These are phyloP conservation scores for Thuja plicata DNA, from an alignment of 83 land plant species.

Conservation along the genomic window DNA sequence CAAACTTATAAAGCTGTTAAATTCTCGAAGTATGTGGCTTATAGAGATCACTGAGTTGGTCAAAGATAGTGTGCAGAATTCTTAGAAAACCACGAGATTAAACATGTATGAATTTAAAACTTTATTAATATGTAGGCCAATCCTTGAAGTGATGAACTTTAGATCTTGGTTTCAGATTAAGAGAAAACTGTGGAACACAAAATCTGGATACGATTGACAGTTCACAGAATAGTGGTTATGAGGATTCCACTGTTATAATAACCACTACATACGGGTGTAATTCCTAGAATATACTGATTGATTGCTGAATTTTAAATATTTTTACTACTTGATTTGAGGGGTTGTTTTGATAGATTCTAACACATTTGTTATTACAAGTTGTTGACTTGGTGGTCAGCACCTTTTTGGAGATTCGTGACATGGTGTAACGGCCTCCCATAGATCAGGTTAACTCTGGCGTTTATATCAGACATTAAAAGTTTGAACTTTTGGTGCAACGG, in stretches of 20 bases:
- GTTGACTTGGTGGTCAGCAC: too few relatives aligned
- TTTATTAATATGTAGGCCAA: neutral
- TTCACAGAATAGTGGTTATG: neutral
- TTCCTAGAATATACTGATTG: neutral
- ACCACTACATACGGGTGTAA: neutral
- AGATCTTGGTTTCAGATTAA: slow-evolving; percentile 3
- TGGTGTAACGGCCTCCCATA: too few relatives aligned
- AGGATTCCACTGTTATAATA: neutral
- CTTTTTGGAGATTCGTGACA: too few relatives aligned
- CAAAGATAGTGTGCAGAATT: neutral
- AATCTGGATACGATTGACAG: neutral
- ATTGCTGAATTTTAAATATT: neutral
- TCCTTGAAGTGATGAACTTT: neutral
- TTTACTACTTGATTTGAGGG: neutral
- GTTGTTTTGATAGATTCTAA: neutral
- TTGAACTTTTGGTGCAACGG: too few relatives aligned
- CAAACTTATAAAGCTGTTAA: neutral
- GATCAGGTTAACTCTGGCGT: too few relatives aligned
- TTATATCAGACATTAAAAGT: too few relatives aligned
- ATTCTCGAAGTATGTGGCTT: neutral
- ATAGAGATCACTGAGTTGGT: neutral
- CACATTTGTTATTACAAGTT: slow-evolving; percentile 37
- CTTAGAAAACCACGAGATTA: neutral
- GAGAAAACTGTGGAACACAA: neutral
- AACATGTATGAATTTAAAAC: neutral